phyloP scores from a whole-genome alignment of 495 filamentous ascomycete species.

The Aspergillus coremiiformis region DNA sequence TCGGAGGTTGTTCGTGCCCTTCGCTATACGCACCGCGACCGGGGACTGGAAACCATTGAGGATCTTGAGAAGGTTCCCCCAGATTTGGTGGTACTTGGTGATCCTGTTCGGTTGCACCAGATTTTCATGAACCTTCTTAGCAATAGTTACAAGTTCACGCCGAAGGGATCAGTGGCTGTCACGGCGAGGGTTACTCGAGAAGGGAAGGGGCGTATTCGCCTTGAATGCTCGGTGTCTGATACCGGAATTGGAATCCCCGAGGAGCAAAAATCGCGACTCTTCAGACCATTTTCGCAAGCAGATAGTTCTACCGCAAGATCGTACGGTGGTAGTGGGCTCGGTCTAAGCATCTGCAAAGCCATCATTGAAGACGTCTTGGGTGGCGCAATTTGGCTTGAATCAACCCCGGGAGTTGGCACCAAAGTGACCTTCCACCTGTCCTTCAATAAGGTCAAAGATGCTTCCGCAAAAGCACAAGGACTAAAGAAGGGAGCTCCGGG shows the following conservation, averaged over 20 bases:
- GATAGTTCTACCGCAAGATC: slow-evolving; percentile 80
- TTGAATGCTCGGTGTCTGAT: slow-evolving; percentile 82
- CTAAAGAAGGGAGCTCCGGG: slow-evolving; percentile 39
- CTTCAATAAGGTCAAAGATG: slow-evolving; percentile 69
- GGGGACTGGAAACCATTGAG: slow-evolving; percentile 68
- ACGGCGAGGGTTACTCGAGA: slow-evolving; percentile 62
- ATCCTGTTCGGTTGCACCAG: slow-evolving; percentile 85
- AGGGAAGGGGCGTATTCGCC: slow-evolving; percentile 56
- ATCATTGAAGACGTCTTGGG: slow-evolving; percentile 87
- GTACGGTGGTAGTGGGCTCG: slow-evolving; percentile 85
- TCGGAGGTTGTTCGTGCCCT: slow-evolving; percentile 79
- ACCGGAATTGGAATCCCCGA: slow-evolving; percentile 85
- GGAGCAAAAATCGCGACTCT: slow-evolving; percentile 74
- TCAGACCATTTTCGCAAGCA: slow-evolving; percentile 85
- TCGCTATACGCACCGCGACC: slow-evolving; percentile 75
- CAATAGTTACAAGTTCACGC: slow-evolving; percentile 92
- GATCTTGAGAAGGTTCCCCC: slow-evolving; percentile 55
- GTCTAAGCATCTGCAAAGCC: slow-evolving; percentile 89
- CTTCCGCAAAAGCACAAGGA: slow-evolving; percentile 49
- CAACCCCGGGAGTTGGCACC: slow-evolving; percentile 65
- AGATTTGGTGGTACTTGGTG: slow-evolving; percentile 74
- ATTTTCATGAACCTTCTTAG: slow-evolving; percentile 89
- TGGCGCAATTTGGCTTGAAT: slow-evolving; percentile 76
- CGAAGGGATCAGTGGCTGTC: slow-evolving; percentile 76
- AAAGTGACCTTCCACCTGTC: slow-evolving; percentile 78